Percentiles rank a stretch among this genome's conserved stretches.
phyloP scores from a whole-genome alignment of 192 early-diverging fungal species.

The Coemansia sp. region DNA sequence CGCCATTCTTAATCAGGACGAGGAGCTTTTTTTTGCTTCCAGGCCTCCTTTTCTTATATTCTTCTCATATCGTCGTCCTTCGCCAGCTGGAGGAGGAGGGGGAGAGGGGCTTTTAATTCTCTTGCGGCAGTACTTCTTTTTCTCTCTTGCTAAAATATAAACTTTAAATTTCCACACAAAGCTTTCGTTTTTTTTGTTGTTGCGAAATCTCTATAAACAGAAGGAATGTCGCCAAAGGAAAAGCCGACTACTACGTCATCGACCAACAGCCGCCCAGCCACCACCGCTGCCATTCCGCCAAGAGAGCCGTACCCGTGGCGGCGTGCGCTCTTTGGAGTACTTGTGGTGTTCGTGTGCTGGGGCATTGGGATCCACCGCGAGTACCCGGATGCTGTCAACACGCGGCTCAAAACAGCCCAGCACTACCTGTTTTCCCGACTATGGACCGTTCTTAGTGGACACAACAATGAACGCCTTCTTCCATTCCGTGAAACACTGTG shows the following conservation, averaged over 20 bases:
- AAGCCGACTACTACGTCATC: not conserved
- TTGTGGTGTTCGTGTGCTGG: constrained; percentile 24
- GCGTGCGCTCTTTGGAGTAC: constrained; percentile 19
- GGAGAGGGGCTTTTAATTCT: no score
- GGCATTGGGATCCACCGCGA: constrained; percentile 24
- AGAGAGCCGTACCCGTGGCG: constrained; percentile 33
- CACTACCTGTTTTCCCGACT: constrained; percentile 36
- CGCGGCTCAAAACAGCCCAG: constrained; percentile 10
- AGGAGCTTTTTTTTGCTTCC: no score
- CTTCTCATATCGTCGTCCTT: no score
- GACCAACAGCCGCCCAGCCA: not conserved
- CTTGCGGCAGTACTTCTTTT: no score
- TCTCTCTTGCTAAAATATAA: no score
- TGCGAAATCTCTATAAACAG: no score
- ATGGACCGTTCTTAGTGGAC: constrained; percentile 21
- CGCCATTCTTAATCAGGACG: no score
- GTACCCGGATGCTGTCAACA: constrained; percentile 10
- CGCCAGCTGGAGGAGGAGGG: no score
- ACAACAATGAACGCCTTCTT: constrained; percentile 12
- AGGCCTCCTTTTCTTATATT: no score
- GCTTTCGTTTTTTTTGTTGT: no score
- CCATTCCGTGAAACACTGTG: constrained; percentile 22
- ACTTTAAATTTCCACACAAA: no score
- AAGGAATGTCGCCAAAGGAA: not conserved
- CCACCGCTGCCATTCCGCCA: not conserved